These are phyloP conservation scores for Cryptomeria japonica DNA, from an alignment of 75 land plant genomes.

Conservation along the genomic window DNA sequence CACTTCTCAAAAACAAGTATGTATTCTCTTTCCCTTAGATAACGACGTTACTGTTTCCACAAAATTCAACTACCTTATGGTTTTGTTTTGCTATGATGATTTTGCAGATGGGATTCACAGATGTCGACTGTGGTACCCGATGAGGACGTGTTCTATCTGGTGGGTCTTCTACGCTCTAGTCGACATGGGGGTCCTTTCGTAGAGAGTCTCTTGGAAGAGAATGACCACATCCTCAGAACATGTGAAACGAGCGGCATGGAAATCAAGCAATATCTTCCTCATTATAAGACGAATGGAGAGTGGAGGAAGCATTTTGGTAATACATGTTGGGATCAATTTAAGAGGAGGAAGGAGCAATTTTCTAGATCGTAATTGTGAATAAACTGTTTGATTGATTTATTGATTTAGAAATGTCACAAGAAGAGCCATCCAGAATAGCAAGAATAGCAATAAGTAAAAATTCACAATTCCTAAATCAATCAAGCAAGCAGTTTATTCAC, in stretches of 20 bases:
- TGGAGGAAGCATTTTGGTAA: slow-evolving; percentile 50
- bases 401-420: background rate
- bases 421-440: too few relatives aligned
- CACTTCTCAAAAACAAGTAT: background rate
- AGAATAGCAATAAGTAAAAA: too few relatives aligned
- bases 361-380: slow-evolving; percentile 34
- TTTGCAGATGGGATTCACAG: slow-evolving; percentile 63
- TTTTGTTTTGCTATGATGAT: background rate
- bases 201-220: slow-evolving; percentile 22
- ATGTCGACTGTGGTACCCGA: slow-evolving; percentile 57
- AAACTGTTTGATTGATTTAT: slow-evolving; percentile 14
- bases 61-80: background rate
- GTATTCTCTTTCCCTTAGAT: slow-evolving; percentile 2
- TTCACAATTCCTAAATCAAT: too few relatives aligned
- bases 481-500: too few relatives aligned
- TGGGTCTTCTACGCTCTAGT: slow-evolving; percentile 37
- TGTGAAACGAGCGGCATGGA: slow-evolving; percentile 21
- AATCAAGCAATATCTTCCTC: slow-evolving; percentile 50
- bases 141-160: slow-evolving; percentile 50
- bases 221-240: slow-evolving; percentile 32
- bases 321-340: slow-evolving; percentile 24
- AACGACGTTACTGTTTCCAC: too few relatives aligned
- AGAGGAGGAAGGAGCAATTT: slow-evolving; percentile 38
- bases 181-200: background rate
- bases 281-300: slow-evolving; percentile 10